Percentiles rank a stretch among this genome's conserved stretches.
These are phyloP conservation scores for Penicillium lividum DNA, from an alignment of 495 filamentous ascomycete genomes.

Conservation along the genomic window DNA sequence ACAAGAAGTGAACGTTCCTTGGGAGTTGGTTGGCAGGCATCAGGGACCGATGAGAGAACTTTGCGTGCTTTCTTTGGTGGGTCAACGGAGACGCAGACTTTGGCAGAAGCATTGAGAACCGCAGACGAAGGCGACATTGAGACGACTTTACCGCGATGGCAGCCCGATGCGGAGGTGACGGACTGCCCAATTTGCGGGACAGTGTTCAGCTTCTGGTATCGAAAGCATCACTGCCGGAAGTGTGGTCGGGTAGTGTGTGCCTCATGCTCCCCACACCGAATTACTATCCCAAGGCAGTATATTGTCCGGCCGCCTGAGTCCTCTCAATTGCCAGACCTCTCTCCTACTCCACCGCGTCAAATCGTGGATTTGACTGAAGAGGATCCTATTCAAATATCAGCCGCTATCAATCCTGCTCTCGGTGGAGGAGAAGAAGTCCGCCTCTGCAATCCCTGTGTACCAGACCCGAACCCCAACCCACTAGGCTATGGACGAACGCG, in stretches of 20 bases:
- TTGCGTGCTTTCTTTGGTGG: constrained; percentile 1
- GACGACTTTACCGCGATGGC: constrained; percentile 12
- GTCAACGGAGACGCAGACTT: background rate
- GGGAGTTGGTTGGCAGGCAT: background rate
- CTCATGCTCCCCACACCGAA: constrained; percentile 88
- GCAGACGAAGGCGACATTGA: constrained; percentile 1
- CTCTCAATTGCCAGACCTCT: constrained; percentile 19
- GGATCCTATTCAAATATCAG: constrained; percentile 22
- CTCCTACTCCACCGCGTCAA: constrained; percentile 21
- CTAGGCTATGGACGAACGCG: constrained; percentile 30
- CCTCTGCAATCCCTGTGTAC: constrained; percentile 92
- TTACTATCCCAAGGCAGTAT: constrained; percentile 90
- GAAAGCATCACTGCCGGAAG: constrained; percentile 95
- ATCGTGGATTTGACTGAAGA: constrained; percentile 48
- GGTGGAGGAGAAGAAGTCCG: constrained; percentile 85
- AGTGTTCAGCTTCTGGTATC: constrained; percentile 80
- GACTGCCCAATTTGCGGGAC: constrained; percentile 79
- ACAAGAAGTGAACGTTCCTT: background rate
- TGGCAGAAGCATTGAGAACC: background rate
- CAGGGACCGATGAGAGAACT: constrained; percentile 6
- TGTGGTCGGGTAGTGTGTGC: constrained; percentile 94
- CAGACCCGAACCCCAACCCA: constrained; percentile 81
- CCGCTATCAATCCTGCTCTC: constrained; percentile 53
- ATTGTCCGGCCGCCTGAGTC: constrained; percentile 78
- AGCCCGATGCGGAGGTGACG: constrained; percentile 76